Conservation (phyloP, 2,329 filamentous ascomycete genomes). For the Chaetomiaceae sp. region DNA sequence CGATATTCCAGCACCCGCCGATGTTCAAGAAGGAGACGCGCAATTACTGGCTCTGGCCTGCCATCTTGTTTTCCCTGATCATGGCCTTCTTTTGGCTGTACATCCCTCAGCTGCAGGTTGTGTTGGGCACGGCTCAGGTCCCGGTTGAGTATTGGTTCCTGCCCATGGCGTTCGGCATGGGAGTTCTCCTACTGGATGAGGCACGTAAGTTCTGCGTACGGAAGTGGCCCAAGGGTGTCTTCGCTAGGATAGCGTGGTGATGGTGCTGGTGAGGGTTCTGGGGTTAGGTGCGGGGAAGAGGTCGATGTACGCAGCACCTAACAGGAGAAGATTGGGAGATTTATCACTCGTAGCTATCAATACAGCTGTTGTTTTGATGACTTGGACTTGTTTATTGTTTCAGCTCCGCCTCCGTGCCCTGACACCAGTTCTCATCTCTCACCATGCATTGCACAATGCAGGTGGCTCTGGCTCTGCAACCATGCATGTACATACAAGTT, state of each 20-base stretch:
- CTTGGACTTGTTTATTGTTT: too few relatives aligned
- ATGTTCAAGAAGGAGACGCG: constrained; percentile 58
- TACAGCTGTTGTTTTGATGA: too few relatives aligned
- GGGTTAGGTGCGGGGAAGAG: too few relatives aligned
- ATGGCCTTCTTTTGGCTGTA: constrained; percentile 70
- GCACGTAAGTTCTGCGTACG: constrained; percentile 58
- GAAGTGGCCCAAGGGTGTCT: constrained; percentile 50
- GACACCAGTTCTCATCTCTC: too few relatives aligned
- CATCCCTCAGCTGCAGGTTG: constrained; percentile 57
- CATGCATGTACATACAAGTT: too few relatives aligned
- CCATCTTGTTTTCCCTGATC: constrained; percentile 62
- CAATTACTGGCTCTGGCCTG: constrained; percentile 66
- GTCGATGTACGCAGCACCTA: too few relatives aligned
- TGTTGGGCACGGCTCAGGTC: constrained; percentile 57
- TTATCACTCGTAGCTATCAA: too few relatives aligned
- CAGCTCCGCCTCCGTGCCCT: too few relatives aligned
- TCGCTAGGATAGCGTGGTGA: constrained; percentile 61
- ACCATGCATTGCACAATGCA: too few relatives aligned
- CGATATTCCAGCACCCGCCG: constrained; percentile 69
- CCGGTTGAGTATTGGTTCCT: constrained; percentile 73
- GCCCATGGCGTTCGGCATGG: constrained; percentile 66
- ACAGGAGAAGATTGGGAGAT: too few relatives aligned
- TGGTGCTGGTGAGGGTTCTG: too few relatives aligned
- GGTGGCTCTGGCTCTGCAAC: too few relatives aligned
- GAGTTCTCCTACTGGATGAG: constrained; percentile 62